Percentiles rank a stretch among this genome's conserved stretches.
phyloP scores from a whole-genome alignment of 129 eudicot genomes.

The Saussurea involucrata region DNA sequence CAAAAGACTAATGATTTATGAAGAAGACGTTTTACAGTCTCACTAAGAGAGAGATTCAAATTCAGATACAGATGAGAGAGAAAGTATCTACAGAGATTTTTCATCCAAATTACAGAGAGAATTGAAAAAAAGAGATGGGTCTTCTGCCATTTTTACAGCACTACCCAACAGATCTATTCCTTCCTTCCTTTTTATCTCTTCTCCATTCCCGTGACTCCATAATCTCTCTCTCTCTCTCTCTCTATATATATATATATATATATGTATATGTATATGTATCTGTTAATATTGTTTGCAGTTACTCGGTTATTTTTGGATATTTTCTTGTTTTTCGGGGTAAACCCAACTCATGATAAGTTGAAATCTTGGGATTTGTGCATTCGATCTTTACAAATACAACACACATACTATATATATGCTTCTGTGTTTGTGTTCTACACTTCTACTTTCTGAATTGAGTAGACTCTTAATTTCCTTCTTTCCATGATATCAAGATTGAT shows the following conservation, averaged over 20 bases:
- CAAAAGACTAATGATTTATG: not conserved
- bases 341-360: slow-evolving; percentile 31
- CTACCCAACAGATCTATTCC: slow-evolving; percentile 34
- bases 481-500: slow-evolving; percentile 30
- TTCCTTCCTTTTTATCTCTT: slow-evolving; percentile 31
- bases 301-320: slow-evolving; percentile 33
- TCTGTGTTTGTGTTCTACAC: slow-evolving; percentile 13
- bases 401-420: slow-evolving; percentile 8
- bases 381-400: slow-evolving; percentile 12
- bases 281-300: slow-evolving; percentile 14
- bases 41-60: not conserved
- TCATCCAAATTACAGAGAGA: slow-evolving; percentile 21
- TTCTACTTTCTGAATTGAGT: slow-evolving; percentile 26
- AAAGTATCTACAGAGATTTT: slow-evolving; percentile 5
- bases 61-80: slow-evolving; percentile 2
- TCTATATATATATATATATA: slow-evolving; percentile 25
- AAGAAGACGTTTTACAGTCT: not conserved
- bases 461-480: slow-evolving; percentile 14
- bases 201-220: slow-evolving; percentile 48
- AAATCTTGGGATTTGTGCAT: slow-evolving; percentile 48
- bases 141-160: slow-evolving; percentile 37
- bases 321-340: slow-evolving; percentile 21
- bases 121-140: slow-evolving; percentile 34
- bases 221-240: slow-evolving; percentile 38
- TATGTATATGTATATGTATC: not conserved